Evolutionary conservation across 352 stramenopile species (phyloP), one percentile per base, ranked within the genome.

Genomic region (Globisporangium splendens): DNA sequence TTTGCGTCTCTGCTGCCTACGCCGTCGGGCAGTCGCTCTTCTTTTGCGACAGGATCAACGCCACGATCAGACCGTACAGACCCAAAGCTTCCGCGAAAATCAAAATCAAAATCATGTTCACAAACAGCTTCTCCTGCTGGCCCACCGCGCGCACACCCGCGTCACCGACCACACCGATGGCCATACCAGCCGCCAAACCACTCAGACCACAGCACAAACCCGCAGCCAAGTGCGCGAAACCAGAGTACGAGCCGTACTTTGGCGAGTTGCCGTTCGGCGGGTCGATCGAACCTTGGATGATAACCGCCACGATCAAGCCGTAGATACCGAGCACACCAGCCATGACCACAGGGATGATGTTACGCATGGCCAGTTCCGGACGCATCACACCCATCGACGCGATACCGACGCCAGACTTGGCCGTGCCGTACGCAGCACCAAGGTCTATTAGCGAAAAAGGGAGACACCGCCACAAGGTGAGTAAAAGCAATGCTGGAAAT

Each of bases 281-380:
- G 39, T 84, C 75, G 69, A 98, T 98, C 21, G 89, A 97, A 70
- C 89, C 89, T 70, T 96, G 88, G 56, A 97, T 96, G 73, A 97
- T 98, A 31, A 98, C 91, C 48, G 93, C 86, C 56, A 97, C 94
- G 66, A 98, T 98, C 42, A 98, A 79, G 61, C 95, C 96, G 74
- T 98, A 98, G 71, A 98, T 98, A 66, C 93, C 94, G 62, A 98
- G 79, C 56, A 99, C 93, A 93, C 96, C 96, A 60, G 97, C 96
- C 96, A 99, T 99, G 73, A 99, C 95, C 44, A 99, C 96, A 63
- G 97, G 97, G 77, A 99, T 98, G 65, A 99, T 98, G 81, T 99
- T 99, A 65, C 94, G 83, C 95, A 99, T 99, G 13, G 98, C 96
- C 51, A 98, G 69, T 49, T 96, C 91, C 20, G 96, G 96, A 70